phyloP scores from a whole-genome alignment of 768 basidiomycete species.

The Rhodotorula graminis region DNA sequence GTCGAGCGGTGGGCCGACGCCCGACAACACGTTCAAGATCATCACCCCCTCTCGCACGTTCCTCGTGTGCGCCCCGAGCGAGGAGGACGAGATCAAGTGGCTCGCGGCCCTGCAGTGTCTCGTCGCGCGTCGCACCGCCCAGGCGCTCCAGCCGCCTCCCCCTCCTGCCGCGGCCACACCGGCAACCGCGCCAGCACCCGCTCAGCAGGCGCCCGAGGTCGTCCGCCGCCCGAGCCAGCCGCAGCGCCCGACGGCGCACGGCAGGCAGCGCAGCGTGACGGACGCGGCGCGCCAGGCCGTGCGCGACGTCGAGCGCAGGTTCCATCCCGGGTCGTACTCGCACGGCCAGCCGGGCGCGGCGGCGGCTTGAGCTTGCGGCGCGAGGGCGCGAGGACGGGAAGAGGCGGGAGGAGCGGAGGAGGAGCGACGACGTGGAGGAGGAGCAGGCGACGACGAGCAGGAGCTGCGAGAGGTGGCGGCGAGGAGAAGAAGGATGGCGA shows the following conservation, averaged over 20 bases:
- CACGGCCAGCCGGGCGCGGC: too few relatives aligned
- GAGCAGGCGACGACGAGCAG: too few relatives aligned
- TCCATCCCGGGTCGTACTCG: slow-evolving; percentile 28
- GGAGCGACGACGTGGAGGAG: too few relatives aligned
- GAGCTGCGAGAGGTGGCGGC: too few relatives aligned
- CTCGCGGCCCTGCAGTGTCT: slow-evolving; percentile 87
- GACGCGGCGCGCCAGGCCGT: slow-evolving; percentile 48
- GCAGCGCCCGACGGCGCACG: slow-evolving; percentile 5
- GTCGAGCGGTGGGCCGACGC: slow-evolving; percentile 46
- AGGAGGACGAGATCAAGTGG: slow-evolving; percentile 99
- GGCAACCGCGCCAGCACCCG: neutral
- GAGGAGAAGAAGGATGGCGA: too few relatives aligned
- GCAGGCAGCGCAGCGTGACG: slow-evolving; percentile 44
- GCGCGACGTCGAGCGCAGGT: slow-evolving; percentile 47
- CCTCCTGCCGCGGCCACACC: neutral
- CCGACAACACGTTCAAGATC: slow-evolving; percentile 78
- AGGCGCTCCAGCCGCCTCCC: neutral
- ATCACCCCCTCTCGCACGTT: slow-evolving; percentile 88
- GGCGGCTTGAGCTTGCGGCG: too few relatives aligned
- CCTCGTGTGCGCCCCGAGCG: slow-evolving; percentile 84
- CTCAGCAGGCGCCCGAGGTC: slow-evolving; percentile 2
- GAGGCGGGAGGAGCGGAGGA: too few relatives aligned
- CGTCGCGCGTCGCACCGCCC: slow-evolving; percentile 49
- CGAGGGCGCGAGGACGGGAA: too few relatives aligned
- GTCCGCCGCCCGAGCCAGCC: neutral